Evolutionary conservation across 2,329 filamentous ascomycete genomes (phyloP), one percentile per base, ranked within the genome.

Genomic region (Helminthosporium solani): DNA sequence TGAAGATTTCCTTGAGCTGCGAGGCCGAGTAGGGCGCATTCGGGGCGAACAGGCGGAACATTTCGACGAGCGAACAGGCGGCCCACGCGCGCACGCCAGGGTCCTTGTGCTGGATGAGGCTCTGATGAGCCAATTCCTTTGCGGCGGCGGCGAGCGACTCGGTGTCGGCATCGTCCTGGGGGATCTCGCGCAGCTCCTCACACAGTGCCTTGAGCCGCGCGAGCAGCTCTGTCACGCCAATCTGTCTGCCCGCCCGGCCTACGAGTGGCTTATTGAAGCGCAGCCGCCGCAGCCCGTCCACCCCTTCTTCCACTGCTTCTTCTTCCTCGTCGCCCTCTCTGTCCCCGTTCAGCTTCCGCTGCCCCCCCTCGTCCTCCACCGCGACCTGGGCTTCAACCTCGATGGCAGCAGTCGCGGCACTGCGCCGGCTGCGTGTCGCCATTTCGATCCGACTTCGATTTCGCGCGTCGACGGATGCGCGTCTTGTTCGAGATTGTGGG

Each of bases 1-100:
- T 86, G 75, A 97, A 99, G 67, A 97, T 92, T 73, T 95, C 90
- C 90, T 95, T 96, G 53, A 97, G 79, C 74, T 97, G 91, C 49
- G 87, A 84, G 33, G 83, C 84, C 19, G 90, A 95, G 72, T 95
- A 97, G 15, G 94, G 94, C 67, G 94, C 94, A 77, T 97, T 86
- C 0, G 94, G 94, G 21, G 94, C 94, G 72, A 90, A 96, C 46
- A 99, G 80, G 60, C 88, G 86, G 66, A 99, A 81, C 57, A 99
- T 87, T 68, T 99, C 94, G 44, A 96, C 90, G 50, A 97, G 78
- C 68, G 91, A 97, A 63, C 88, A 88, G 34, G 90, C 85, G 25
- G 88, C 83, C 76, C 87, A 96, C 20, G 94, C 92, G 70, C 88
- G 87, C 54, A 99, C 90, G 45, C 94, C 94, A 55, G 86, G 87